These are phyloP conservation scores for Amanita rubescens DNA, from an alignment of 768 basidiomycete species.

Conservation along the genomic window DNA sequence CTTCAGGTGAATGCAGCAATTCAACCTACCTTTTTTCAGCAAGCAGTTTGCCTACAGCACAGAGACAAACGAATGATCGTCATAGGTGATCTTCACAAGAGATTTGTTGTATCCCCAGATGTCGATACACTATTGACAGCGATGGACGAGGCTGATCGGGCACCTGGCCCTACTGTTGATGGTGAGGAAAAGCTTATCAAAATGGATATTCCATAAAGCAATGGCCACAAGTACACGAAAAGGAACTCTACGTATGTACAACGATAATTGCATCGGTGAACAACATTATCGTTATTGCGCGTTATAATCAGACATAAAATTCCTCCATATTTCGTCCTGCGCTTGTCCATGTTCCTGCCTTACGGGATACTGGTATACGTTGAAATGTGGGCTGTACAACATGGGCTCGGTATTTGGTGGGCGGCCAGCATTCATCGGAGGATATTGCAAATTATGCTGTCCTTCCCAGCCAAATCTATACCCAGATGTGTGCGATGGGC, in stretches of 20 bases:
- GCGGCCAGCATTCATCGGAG: neutral
- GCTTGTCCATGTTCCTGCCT: conserved; percentile 19
- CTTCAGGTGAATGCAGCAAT: conserved; percentile 72
- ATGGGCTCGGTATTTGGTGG: neutral
- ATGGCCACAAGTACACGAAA: neutral
- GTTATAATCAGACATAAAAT: conserved; percentile 26
- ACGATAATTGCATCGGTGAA: neutral
- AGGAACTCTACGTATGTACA: neutral
- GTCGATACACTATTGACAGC: conserved; percentile 65
- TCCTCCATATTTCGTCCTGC: conserved; percentile 34
- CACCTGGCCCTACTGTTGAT: conserved; percentile 21
- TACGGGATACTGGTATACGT: conserved; percentile 2
- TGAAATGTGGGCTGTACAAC: neutral
- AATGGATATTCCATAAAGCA: conserved; percentile 36
- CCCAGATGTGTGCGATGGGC: neutral
- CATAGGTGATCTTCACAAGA: conserved; percentile 81
- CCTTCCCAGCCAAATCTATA: neutral
- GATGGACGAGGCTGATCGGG: conserved; percentile 47
- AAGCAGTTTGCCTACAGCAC: conserved; percentile 68
- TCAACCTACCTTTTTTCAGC: conserved; percentile 83
- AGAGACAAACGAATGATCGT: conserved; percentile 53
- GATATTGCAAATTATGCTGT: neutral
- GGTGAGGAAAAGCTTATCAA: conserved; percentile 43
- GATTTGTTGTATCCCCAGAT: conserved; percentile 80
- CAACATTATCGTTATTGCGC: neutral